Base-by-base conservation (phyloP, 306 rosid genomes). In the Morella rubra region DNA sequence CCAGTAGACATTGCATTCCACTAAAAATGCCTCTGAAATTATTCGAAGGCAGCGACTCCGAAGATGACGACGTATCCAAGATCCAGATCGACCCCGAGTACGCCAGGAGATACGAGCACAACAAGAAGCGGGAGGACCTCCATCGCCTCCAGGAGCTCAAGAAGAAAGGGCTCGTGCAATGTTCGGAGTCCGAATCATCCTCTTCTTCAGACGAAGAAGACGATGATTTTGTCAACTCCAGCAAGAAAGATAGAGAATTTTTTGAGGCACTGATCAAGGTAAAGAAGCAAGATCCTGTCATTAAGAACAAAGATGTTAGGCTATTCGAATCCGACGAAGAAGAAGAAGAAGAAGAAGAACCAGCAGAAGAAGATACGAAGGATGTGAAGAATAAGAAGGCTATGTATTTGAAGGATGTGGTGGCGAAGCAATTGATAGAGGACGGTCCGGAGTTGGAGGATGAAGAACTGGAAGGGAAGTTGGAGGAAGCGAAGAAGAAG, bases 51-150 rank as follows among this genome's bases (percentile, higher is more conserved):
- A 87, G 92, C 44, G 97, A 88, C 71, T 81, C 88, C 0, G 97
- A 95, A 46, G 51, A 69, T 19, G 90, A 89, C 0, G 84, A 86
- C 14, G 56, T 81, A 45, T 81, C 96, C 5, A 80, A 86, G 80
- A 82, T 92, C 52, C 82, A 88, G 84, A 86, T 95, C 73, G 77
- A 92, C 54, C 60, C 42, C 66, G 89, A 75, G 8, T 87, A 70
- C 75, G 91, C 91, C 22, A 81, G 78, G 18, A 85, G 81, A 78
- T 85, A 65, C 52, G 87, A 87, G 80, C 87, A 95, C 89, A 95
- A 95, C 83, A 95, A 95, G 87, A 88, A 76, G 88, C 87, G 97
- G 15, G 96, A 92, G 85, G 97, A 81, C 54, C 97, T 95, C 67
- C 96, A 95, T 7, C 90, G 93, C 8, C 88, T 77, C 24, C 92